A percentile compares a stretch with the other conserved stretches of the same genome.
phyloP scores from a whole-genome alignment of 2,329 filamentous ascomycete genomes.

The Colletotrichum camelliae region DNA sequence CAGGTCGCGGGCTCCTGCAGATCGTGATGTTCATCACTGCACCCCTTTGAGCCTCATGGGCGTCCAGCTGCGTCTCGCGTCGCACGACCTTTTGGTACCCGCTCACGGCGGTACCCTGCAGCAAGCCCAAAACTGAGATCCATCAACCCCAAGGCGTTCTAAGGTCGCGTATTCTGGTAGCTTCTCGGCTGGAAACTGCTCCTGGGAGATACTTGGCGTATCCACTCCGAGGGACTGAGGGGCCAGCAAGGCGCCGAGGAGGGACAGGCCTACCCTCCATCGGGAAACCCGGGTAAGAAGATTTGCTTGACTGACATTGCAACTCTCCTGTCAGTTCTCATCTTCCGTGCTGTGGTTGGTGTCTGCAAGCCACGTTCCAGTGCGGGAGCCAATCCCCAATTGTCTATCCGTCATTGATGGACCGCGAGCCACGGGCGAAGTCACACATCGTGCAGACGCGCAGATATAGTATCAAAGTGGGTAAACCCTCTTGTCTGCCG shows the following conservation, averaged over 20 bases:
- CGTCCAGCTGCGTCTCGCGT: not conserved
- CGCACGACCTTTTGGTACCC: conserved; percentile 2
- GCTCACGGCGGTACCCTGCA: conserved; percentile 1
- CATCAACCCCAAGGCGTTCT: not conserved
- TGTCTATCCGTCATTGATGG: not conserved
- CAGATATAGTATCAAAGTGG: not conserved
- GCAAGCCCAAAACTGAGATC: not conserved
- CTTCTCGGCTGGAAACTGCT: not conserved
- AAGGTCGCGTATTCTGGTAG: not conserved
- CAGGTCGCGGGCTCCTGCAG: conserved; percentile 14
- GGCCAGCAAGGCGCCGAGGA: not conserved
- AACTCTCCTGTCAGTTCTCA: conserved; percentile 8
- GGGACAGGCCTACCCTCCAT: not conserved
- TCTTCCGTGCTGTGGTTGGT: not conserved
- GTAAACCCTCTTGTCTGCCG: not conserved
- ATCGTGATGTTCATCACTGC: not conserved
- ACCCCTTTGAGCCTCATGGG: conserved; percentile 18
- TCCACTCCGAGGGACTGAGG: not conserved
- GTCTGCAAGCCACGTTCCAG: conserved; percentile 12
- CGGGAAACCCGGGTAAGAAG: conserved; percentile 1
- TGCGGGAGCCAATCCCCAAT: not conserved
- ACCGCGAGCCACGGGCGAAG: not conserved
- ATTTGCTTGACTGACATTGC: not conserved
- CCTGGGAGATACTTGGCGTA: not conserved
- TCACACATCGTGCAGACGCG: not conserved